Percentiles rank a stretch among this genome's conserved stretches.
These are phyloP conservation scores for Asparagopsis taxiformis DNA, from an alignment of 31 red algal genomes.

Conservation along the genomic window DNA sequence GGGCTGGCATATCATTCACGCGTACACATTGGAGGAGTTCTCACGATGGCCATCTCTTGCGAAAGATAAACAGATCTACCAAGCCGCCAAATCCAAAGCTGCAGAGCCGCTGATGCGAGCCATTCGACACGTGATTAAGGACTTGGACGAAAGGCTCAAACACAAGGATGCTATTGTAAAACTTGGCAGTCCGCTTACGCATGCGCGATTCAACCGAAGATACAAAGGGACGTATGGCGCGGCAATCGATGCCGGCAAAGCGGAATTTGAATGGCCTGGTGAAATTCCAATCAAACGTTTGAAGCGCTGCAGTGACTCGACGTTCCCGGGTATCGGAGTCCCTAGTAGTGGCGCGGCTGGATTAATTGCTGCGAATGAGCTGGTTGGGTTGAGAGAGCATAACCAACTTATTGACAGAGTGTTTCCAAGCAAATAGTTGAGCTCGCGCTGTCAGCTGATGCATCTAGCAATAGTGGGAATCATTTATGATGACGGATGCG, in stretches of 20 bases:
- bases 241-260: slow-evolving; percentile 50
- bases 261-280: slow-evolving; percentile 53
- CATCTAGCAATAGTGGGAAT: too few species aligned
- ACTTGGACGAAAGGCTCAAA: slow-evolving; percentile 48
- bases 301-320: slow-evolving; percentile 59
- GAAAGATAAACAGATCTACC: slow-evolving; percentile 31
- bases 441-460: too few species aligned
- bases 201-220: slow-evolving; percentile 49
- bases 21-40: slow-evolving; percentile 66
- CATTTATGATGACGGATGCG: too few species aligned
- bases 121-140: slow-evolving; percentile 60
- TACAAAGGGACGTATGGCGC: slow-evolving; percentile 70
- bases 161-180: slow-evolving; percentile 29
- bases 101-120: slow-evolving; percentile 47
- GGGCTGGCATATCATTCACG: slow-evolving; percentile 71
- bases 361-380: slow-evolving; percentile 51
- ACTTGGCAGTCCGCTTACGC: slow-evolving; percentile 68
- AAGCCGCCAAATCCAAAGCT: slow-evolving; percentile 36
- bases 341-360: slow-evolving; percentile 57
- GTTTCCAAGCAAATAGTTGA: too few species aligned
- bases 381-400: slow-evolving; percentile 46
- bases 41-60: slow-evolving; percentile 39
- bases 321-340: slow-evolving; percentile 74
- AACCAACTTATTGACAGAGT: slow-evolving; percentile 38
- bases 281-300: slow-evolving; percentile 53